phyloP scores from a whole-genome alignment of 108 stramenopile species.

The Discostella pseudostelligera region DNA sequence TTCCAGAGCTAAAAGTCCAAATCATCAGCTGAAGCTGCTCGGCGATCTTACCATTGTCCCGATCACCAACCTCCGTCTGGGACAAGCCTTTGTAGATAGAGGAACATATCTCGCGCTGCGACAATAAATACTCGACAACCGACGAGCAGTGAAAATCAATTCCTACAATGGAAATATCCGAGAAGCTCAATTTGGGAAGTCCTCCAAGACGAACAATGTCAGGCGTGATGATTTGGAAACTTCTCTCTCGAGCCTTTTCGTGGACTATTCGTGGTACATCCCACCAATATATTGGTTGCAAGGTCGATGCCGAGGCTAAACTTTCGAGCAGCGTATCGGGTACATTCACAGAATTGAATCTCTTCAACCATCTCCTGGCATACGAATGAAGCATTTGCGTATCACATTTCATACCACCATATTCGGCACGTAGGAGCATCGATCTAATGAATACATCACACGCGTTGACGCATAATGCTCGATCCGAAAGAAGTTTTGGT shows the following conservation, averaged over 20 bases:
- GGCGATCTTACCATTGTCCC: conserved; percentile 28
- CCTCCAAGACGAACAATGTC: conserved; percentile 14
- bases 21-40: conserved; percentile 58
- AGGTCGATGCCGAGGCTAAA: conserved; percentile 1
- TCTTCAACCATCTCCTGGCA: conserved; percentile 51
- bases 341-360: conserved; percentile 41
- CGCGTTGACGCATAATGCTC: conserved; percentile 1
- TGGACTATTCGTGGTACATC: conserved; percentile 48
- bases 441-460: conserved; percentile 52
- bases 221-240: conserved; percentile 27
- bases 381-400: conserved; percentile 64
- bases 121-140: conserved; percentile 57
- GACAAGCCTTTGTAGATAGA: conserved; percentile 20
- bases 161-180: conserved; percentile 62
- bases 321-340: conserved; percentile 1
- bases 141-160: conserved; percentile 87
- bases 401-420: conserved; percentile 85
- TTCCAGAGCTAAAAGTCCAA: conserved; percentile 78
- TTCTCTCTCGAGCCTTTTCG: conserved; percentile 26
- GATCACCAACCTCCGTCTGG: conserved; percentile 3
- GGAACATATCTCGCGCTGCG: conserved; percentile 6
- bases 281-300: conserved; percentile 34
- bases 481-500: conserved; percentile 14
- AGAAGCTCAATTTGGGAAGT: conserved; percentile 34
- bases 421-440: conserved; percentile 66